A percentile compares a stretch with the other conserved stretches of the same genome.
phyloP scores from a whole-genome alignment of 164 flowering plant genomes.

The Brasenia schreberi region DNA sequence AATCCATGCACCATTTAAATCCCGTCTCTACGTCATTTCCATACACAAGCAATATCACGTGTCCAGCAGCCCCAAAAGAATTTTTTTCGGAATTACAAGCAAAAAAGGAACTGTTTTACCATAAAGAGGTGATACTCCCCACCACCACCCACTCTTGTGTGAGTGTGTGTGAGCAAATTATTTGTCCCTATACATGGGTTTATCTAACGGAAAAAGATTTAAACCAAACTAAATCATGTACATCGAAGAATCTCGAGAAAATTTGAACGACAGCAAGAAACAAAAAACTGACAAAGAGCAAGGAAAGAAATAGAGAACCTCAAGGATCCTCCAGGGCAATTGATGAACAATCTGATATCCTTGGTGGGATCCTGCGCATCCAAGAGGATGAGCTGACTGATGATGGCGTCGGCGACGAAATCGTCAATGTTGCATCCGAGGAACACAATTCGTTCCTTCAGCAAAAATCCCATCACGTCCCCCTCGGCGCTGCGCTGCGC shows the following conservation, averaged over 20 bases:
- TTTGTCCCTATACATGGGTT: too few relatives aligned
- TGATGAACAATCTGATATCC: slow-evolving; percentile 75
- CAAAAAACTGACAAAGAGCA: background rate
- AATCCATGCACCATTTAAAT: too few relatives aligned
- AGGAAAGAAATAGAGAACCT: slow-evolving; percentile 24
- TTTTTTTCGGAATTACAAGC: too few relatives aligned
- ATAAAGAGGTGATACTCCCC: too few relatives aligned
- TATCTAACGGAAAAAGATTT: too few relatives aligned
- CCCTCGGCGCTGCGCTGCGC: slow-evolving; percentile 46
- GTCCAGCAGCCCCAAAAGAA: too few relatives aligned
- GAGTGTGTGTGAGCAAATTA: too few relatives aligned
- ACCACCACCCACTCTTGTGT: too few relatives aligned
- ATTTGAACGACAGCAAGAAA: background rate
- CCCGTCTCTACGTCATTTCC: too few relatives aligned
- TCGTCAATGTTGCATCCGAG: slow-evolving; percentile 65
- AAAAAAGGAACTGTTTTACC: too few relatives aligned
- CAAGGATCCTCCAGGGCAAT: slow-evolving; percentile 80
- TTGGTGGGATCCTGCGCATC: slow-evolving; percentile 74
- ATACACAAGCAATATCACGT: too few relatives aligned
- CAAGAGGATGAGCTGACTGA: slow-evolving; percentile 67
- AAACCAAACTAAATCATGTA: too few relatives aligned
- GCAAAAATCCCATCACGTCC: slow-evolving; percentile 64
- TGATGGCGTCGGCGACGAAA: slow-evolving; percentile 73
- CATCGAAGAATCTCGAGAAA: background rate
- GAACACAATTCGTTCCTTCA: slow-evolving; percentile 76